Conservation (phyloP, 805 yeast genomes). For the Suhomyces pyralidae region DNA sequence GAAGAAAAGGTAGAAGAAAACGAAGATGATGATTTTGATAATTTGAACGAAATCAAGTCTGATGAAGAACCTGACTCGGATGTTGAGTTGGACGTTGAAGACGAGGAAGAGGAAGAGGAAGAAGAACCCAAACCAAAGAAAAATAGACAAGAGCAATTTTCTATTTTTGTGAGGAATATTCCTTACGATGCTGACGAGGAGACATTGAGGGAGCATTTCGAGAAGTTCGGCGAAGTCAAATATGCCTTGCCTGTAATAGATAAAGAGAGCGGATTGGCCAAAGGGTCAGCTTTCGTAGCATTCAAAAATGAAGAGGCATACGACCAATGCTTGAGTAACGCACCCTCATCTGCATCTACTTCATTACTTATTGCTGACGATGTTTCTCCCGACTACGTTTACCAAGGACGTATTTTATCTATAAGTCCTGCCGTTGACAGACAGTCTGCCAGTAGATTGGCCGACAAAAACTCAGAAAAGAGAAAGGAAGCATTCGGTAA, state of each 20-base stretch:
- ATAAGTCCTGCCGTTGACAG: slow-evolving; percentile 84
- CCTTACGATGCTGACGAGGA: slow-evolving; percentile 94
- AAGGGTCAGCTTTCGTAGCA: slow-evolving; percentile 94
- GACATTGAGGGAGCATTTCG: slow-evolving; percentile 71
- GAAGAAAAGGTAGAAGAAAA: slow-evolving; percentile 22
- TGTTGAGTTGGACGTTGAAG: slow-evolving; percentile 30
- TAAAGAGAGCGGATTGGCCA: slow-evolving; percentile 78
- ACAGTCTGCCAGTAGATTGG: slow-evolving; percentile 70
- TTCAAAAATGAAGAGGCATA: slow-evolving; percentile 62
- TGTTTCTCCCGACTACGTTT: slow-evolving; percentile 83
- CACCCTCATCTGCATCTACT: slow-evolving; percentile 65
- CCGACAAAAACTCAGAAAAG: slow-evolving; percentile 68
- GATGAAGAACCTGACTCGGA: slow-evolving; percentile 32
- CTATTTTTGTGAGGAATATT: slow-evolving; percentile 85
- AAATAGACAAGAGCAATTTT: slow-evolving; percentile 65
- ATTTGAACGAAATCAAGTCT: slow-evolving; percentile 30
- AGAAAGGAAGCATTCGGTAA: slow-evolving; percentile 79
- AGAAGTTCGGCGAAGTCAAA: slow-evolving; percentile 79
- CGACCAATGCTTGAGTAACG: slow-evolving; percentile 65
- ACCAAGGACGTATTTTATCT: slow-evolving; percentile 86
- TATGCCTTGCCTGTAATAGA: slow-evolving; percentile 94
- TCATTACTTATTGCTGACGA: slow-evolving; percentile 87
- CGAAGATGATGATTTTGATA: slow-evolving; percentile 28
- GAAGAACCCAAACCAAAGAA: slow-evolving; percentile 33
- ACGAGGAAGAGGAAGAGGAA: slow-evolving; percentile 17